Evolutionary conservation across 345 rosid species (phyloP), one percentile per base, ranked within the genome.

Genomic region (Excoecaria agallocha): DNA sequence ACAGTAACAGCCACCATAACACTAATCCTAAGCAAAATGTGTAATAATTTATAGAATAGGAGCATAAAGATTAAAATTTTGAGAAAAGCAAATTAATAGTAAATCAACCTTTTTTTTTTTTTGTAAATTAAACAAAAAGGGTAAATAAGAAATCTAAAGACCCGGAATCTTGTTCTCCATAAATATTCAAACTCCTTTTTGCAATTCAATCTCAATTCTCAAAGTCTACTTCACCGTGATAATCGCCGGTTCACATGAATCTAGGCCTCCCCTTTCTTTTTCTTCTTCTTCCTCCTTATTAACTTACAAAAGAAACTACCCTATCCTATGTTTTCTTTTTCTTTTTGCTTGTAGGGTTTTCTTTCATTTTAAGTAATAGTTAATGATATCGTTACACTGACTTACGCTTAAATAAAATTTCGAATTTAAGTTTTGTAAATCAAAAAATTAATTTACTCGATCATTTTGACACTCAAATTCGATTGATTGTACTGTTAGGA

Each of bases 231-330:
- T 70, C 75, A 74, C 82, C 91, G 91, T 87, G 86, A 87, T 87
- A 77, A 74, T 79, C 89, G 91, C 85, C 86, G 81, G 78, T 78
- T 85, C 85, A 85, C 88, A 76, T 67, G 89, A 81, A 82, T 54
- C 87, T 74, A 87, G 77, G 85, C 76, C 83, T 72, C 25, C 46
- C 82, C 68, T 71, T 38, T 69, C 38, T 55, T 57, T 49, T 55
- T 41, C 69, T 12, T 37, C 17, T 58, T 39, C 55, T 17, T n/a
- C 49, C 7, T 12, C 49, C 15, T 69, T 63, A 50, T 62, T 30
- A 43, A 19, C n/a, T 63, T 20, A n/a, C 68, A 13, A 51, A 58
- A 78, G 17, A 70, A 65, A 73, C 64, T 57, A 37, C 64, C 76
- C 74, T 68, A 64, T 17, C 5, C 71, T 68, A 64, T 30, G 7